Conservation (phyloP, 805 yeast species). For the Henningerozyma blattae region DNA sequence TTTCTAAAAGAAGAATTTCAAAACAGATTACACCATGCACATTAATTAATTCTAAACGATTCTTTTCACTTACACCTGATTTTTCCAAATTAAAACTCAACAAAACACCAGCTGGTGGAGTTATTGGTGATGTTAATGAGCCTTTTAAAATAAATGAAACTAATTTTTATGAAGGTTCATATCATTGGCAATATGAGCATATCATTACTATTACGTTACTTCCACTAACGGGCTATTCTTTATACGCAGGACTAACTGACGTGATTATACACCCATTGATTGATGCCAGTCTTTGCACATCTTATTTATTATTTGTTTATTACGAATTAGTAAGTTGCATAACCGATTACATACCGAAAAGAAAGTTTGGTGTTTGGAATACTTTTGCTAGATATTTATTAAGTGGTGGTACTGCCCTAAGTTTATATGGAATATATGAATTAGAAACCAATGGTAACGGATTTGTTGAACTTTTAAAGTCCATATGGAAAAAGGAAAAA, state of each 20-base stretch:
- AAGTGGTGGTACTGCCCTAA: slow-evolving; percentile 50
- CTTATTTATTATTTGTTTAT: slow-evolving; percentile 50
- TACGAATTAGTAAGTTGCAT: slow-evolving; percentile 71
- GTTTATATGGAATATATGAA: slow-evolving; percentile 59
- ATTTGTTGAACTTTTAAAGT: slow-evolving; percentile 30
- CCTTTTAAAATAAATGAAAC: slow-evolving; percentile 44
- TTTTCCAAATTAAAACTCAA: slow-evolving; percentile 31
- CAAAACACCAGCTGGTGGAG: slow-evolving; percentile 63
- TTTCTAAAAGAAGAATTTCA: too few relatives aligned
- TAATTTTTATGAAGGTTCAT: slow-evolving; percentile 49
- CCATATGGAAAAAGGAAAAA: not conserved
- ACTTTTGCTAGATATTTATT: slow-evolving; percentile 46
- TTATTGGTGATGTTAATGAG: slow-evolving; percentile 36
- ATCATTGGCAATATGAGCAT: slow-evolving; percentile 67
- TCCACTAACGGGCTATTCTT: slow-evolving; percentile 52
- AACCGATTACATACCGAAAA: slow-evolving; percentile 62
- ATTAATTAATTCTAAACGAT: too few relatives aligned
- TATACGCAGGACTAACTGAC: slow-evolving; percentile 31
- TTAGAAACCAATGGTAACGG: slow-evolving; percentile 62
- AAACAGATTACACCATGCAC: too few relatives aligned
- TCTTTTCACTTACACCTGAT: slow-evolving; percentile 16
- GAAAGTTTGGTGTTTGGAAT: slow-evolving; percentile 61
- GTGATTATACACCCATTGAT: slow-evolving; percentile 35
- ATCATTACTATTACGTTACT: slow-evolving; percentile 45
- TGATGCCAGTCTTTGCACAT: slow-evolving; percentile 45